Base-by-base conservation (phyloP, 345 rosid genomes). In the Chamaenerion angustifolium region DNA sequence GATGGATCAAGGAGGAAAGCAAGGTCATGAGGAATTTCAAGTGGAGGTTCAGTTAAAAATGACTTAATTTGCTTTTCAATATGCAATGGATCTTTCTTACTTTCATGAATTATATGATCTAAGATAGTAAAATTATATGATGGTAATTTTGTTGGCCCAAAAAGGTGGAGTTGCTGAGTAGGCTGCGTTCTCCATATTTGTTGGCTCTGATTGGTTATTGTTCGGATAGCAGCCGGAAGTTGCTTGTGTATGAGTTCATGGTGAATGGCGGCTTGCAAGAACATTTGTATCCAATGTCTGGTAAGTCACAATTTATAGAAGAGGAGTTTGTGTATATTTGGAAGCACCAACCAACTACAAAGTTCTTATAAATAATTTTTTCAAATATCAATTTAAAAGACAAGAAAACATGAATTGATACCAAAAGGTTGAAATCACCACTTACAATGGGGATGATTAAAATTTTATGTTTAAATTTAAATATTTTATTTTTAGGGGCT, bases 1-100 rank as follows among this genome's bases (percentile, higher is more conserved):
- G 13, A 79, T 88, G 80, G 84, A 79, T 68, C 86, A 80, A 62
- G 88, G 81, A 0, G 98, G 96, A 55, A 78, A 78, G 68, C 98
- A 92, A 65, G 95, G 95, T 7, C 96, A 82, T 61, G 93, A 87
- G 50, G 98, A 92, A 63, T 87, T 92, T 56, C 61, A 82, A 68
- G 75, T 87, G 71, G 96, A 92, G 96, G 96, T 89, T 52, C 19
- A 50, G 13, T 61, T 16, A 51, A 15, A 52, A 11, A 17, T 14
- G 14, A 6, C 12, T 31, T 56, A 35, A 1, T n/a, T 8, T 40
- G 42, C 12, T 6, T 42, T 19, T 10, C 14, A 31, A 31, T 21
- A 31, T 31, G 37, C 37, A 31, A 31, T 31, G 7, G 37, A 31
- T 31, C 37, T 31, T 31, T 31, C 37, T 3, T 31, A 3, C 37